Evolutionary conservation across 176 grass and related monocot species (phyloP).

Genomic region (bread wheat (Triticum aestivum)): DNA sequence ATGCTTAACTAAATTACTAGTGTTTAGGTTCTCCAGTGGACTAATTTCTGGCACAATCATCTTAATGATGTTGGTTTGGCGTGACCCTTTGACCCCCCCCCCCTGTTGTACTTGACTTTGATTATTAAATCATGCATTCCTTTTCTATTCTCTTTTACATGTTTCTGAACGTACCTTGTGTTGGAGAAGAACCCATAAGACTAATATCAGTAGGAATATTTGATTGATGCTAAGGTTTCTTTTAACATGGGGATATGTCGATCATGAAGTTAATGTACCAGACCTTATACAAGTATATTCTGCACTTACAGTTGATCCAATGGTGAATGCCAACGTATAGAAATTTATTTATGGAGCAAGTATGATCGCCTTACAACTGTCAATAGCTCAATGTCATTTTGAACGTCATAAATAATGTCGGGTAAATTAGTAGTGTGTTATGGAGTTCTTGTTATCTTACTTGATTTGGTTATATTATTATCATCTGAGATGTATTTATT

Average conservation of each 20-base stretch:
- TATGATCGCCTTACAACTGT: background rate
- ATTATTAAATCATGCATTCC: background rate
- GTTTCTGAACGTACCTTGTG: background rate
- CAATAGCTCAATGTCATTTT: background rate
- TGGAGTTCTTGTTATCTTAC: conserved; percentile 7
- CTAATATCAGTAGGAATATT: background rate
- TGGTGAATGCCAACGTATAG: background rate
- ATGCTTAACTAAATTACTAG: background rate
- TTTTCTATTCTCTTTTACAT: background rate
- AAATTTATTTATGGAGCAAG: background rate
- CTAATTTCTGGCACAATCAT: background rate
- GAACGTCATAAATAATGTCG: background rate
- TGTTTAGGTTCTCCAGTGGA: background rate
- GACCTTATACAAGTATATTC: background rate
- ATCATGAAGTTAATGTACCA: background rate
- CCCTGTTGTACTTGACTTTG: background rate
- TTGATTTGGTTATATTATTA: background rate
- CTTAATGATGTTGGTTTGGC: background rate
- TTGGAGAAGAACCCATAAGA: background rate
- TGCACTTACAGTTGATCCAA: background rate
- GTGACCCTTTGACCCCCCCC: background rate
- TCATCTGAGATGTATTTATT: conserved; percentile 5
- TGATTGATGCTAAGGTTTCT: background rate
- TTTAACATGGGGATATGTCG: background rate
- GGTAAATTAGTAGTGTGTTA: background rate